phyloP scores from a whole-genome alignment of 768 basidiomycete species.

The Paxillus ammoniavirescens region DNA sequence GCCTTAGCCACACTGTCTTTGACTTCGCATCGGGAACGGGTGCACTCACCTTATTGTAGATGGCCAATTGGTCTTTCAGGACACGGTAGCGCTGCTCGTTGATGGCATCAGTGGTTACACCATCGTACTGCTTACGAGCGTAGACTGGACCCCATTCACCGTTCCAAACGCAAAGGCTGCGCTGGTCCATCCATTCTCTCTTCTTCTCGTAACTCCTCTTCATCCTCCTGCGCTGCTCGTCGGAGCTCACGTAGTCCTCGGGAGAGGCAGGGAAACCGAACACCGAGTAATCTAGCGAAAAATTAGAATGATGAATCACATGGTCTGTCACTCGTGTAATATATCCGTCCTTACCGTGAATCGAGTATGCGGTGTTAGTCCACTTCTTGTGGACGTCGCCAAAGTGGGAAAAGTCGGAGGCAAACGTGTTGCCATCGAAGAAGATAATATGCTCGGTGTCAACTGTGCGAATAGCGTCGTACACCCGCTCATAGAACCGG shows the following conservation, averaged over 20 bases:
- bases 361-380: slow-evolving; percentile 73
- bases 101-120: slow-evolving; percentile 58
- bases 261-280: slow-evolving; percentile 69
- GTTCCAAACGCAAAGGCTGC: slow-evolving; percentile 68
- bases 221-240: slow-evolving; percentile 52
- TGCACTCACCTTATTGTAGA: slow-evolving; percentile 57
- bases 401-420: slow-evolving; percentile 73
- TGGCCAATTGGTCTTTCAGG: slow-evolving; percentile 68
- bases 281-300: slow-evolving; percentile 25
- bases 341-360: slow-evolving; percentile 52
- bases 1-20: not conserved
- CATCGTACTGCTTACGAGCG: slow-evolving; percentile 58
- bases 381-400: slow-evolving; percentile 59
- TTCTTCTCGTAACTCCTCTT: slow-evolving; percentile 68
- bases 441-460: slow-evolving; percentile 75
- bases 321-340: not conserved
- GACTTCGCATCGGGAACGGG: not conserved
- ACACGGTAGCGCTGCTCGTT: slow-evolving; percentile 66
- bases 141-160: slow-evolving; percentile 88
- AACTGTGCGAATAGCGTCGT: slow-evolving; percentile 66
- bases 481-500: slow-evolving; percentile 64
- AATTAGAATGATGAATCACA: not conserved
- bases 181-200: slow-evolving; percentile 72
- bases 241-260: slow-evolving; percentile 51
- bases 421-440: slow-evolving; percentile 85